These are phyloP conservation scores for Phytopythium ostracodes DNA, from an alignment of 352 stramenopile genomes.

Conservation along the genomic window DNA sequence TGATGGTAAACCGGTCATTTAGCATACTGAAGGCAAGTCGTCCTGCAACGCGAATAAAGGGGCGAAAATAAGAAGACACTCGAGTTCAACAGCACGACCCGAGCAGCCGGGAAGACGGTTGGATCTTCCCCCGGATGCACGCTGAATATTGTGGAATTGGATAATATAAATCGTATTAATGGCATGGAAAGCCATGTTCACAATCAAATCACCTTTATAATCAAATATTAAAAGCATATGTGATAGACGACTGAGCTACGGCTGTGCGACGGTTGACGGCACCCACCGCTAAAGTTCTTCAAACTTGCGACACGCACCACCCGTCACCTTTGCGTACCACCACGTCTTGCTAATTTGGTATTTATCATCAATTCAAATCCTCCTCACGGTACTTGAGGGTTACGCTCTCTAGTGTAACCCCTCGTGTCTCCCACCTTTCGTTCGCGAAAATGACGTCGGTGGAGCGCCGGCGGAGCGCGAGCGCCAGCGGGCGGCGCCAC, in stretches of 20 bases:
- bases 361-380: not conserved
- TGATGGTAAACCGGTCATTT: not conserved
- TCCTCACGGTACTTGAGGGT: not conserved
- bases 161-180: not conserved
- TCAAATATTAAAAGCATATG: not conserved
- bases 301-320: constrained; percentile 4
- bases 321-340: not conserved
- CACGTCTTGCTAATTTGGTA: not conserved
- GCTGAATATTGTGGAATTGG: not conserved
- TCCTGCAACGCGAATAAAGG: not conserved
- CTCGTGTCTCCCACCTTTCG: not conserved
- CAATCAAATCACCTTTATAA: not conserved
- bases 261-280: constrained; percentile 1
- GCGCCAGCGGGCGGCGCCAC: not conserved
- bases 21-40: constrained; percentile 2
- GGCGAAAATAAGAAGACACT: not conserved
- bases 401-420: not conserved
- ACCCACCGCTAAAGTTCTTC: not conserved
- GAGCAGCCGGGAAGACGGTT: not conserved
- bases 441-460: not conserved
- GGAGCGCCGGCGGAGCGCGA: not conserved
- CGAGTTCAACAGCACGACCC: not conserved
- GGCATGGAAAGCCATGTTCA: no score
- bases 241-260: not conserved
- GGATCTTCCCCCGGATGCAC: not conserved